Conservation (phyloP, 176 grass and related monocot genomes). For the Aegilops bicornis region DNA sequence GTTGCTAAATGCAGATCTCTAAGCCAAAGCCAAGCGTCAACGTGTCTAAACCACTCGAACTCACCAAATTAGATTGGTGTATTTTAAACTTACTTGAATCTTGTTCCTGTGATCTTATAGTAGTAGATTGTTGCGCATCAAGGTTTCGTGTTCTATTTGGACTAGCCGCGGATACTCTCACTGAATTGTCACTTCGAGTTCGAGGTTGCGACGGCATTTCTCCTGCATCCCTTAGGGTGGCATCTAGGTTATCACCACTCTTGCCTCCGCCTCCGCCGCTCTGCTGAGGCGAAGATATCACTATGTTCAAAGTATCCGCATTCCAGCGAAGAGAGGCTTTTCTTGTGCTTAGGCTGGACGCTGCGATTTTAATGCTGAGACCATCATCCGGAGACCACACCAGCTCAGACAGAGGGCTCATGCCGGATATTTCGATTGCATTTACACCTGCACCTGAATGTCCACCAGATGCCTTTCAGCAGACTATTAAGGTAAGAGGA, state of each 20-base stretch:
- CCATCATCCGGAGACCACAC: conserved; percentile 75
- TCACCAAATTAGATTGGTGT: conserved; percentile 18
- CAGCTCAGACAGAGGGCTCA: conserved; percentile 76
- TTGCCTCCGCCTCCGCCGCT: conserved; percentile 21
- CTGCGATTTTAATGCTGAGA: conserved; percentile 67
- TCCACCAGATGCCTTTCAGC: conserved; percentile 33
- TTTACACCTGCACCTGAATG: conserved; percentile 93
- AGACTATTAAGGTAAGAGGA: conserved; percentile 31
- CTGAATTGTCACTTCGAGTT: conserved; percentile 25
- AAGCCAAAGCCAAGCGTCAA: conserved; percentile 8
- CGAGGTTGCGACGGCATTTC: conserved; percentile 47
- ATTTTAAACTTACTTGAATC: conserved; percentile 69
- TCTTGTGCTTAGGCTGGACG: conserved; percentile 47
- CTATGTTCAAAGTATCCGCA: conserved; percentile 68
- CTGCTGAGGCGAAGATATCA: conserved; percentile 61
- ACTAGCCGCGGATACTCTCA: conserved; percentile 34
- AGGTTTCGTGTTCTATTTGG: conserved; percentile 37
- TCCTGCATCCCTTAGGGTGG: conserved; percentile 31
- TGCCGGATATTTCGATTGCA: conserved; percentile 53
- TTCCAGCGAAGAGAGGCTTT: conserved; percentile 70
- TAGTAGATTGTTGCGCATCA: conserved; percentile 44
- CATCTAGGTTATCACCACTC: conserved; percentile 32
- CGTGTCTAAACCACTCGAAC: background rate
- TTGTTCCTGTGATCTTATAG: conserved; percentile 40
- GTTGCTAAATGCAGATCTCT: conserved; percentile 10